Evolutionary conservation across 2,329 filamentous ascomycete genomes (phyloP), one percentile per base, ranked within the genome.

Genomic region (Chalaropsis ovoidea): DNA sequence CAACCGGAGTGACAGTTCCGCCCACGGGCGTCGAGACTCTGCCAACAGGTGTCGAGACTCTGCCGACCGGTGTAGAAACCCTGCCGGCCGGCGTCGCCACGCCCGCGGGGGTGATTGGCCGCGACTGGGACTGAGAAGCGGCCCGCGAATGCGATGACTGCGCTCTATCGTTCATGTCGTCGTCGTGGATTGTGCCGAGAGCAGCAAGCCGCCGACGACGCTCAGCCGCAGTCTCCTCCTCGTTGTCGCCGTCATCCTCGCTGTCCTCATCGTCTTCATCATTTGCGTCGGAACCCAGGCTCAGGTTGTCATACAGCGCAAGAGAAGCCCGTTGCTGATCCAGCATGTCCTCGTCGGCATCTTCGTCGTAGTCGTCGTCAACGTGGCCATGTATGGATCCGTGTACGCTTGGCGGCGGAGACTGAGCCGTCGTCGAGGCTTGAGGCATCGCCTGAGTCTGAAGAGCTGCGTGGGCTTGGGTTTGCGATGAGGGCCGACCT

Each of bases 121-220:
- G 75, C 68, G 87, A 77, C 10, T 65, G 79, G 78, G 88, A 88
- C 1, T 92, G 76, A 0, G 8, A 39, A 84, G 54, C 31, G 2
- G 15, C 17, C 4, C 19, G 70, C 89, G 82, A 65, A n/a, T 58
- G 70, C 89, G 82, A 65, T 89, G 79, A 56, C 87, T 81, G 67
- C 86, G 79, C 74, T 92, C 89, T 91, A 75, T 92, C 89, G 45
- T 76, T 79, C 58, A 77, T 79, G 19, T 77, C 77, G 0, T 73
- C 75, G 1, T 73, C 74, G 7, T 74, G 72, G 17, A 76, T 75
- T 68, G 88, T 78, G 10, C 88, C 88, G 1, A 93, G 76, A 0
- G 89, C 89, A 0, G 88, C 88, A 70, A 90, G 84, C 70, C 89
- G 82, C 64, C 89, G 79, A 49, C 87, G 81, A 66, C 86, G 80